Evolutionary conservation across 73 alveolate species (phyloP).

Genomic region (Symbiodinium natans): DNA sequence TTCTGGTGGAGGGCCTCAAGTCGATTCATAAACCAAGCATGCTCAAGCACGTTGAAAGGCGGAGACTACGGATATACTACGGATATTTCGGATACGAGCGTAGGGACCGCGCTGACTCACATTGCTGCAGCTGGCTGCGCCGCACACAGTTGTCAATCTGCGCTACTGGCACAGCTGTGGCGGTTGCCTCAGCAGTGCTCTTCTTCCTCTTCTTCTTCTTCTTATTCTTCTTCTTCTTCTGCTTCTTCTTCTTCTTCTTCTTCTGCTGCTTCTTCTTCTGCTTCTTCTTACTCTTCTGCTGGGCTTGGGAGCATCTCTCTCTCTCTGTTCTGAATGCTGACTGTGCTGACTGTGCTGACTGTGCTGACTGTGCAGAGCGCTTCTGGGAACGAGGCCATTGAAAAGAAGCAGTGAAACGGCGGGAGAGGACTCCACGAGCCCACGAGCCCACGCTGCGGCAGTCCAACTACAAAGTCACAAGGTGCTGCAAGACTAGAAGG

Average conservation of each 20-base stretch:
- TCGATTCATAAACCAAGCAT: not conserved
- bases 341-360: too few relatives aligned
- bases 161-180: conserved; percentile 61
- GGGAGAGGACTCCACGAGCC: not conserved
- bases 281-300: too few relatives aligned
- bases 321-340: too few relatives aligned
- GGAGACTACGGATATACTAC: too few relatives aligned
- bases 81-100: not conserved
- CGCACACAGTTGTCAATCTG: conserved; percentile 68
- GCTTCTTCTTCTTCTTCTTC: too few relatives aligned
- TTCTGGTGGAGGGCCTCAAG: conserved; percentile 37
- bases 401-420: not conserved
- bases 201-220: not conserved
- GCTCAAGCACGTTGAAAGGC: not conserved
- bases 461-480: too few relatives aligned
- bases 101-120: conserved; percentile 14
- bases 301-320: not conserved
- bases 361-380: too few relatives aligned
- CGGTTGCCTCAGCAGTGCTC: conserved; percentile 3
- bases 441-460: conserved; percentile 1
- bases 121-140: conserved; percentile 44
- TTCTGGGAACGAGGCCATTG: not conserved
- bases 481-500: too few relatives aligned
- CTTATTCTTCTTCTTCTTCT: too few relatives aligned
- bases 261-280: too few relatives aligned